Evolutionary conservation across 2,329 filamentous ascomycete species (phyloP).

Genomic region (Penicillium griseofulvum): DNA sequence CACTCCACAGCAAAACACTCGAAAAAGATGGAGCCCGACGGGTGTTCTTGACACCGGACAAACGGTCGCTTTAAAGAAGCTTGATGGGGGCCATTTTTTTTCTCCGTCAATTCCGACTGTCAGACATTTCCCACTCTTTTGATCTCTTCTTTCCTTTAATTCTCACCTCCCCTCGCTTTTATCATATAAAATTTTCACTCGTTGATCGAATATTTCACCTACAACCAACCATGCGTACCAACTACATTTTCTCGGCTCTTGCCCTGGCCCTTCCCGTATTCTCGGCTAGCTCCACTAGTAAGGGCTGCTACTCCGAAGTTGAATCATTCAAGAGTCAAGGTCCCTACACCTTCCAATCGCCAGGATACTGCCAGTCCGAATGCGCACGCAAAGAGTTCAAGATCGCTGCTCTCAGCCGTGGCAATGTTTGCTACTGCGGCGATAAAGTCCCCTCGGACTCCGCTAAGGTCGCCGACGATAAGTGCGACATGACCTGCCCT

Average conservation of each 20-base stretch:
- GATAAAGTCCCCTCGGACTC: constrained; percentile 16
- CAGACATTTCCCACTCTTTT: background rate
- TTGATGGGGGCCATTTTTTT: background rate
- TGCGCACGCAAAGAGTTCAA: constrained; percentile 14
- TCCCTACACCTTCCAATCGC: constrained; percentile 9
- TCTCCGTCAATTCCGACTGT: background rate
- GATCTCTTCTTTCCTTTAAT: background rate
- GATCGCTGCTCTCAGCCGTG: constrained; percentile 19
- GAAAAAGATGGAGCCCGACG: constrained; percentile 5
- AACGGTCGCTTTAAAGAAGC: constrained; percentile 5
- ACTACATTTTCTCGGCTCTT: constrained; percentile 11
- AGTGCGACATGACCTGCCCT: constrained; percentile 21
- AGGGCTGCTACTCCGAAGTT: constrained; percentile 21
- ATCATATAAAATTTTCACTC: background rate
- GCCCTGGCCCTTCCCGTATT: constrained; percentile 13
- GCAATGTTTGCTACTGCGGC: constrained; percentile 24
- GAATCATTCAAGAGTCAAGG: constrained; percentile 8
- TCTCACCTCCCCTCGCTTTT: background rate
- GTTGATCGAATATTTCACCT: background rate
- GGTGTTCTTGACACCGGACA: constrained; percentile 1
- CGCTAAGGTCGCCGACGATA: constrained; percentile 15
- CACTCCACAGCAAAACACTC: constrained; percentile 16
- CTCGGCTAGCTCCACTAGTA: background rate
- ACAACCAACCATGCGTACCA: constrained; percentile 12
- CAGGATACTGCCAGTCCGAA: constrained; percentile 15